Conservation (phyloP, 768 basidiomycete genomes). For the Pholiota molesta region DNA sequence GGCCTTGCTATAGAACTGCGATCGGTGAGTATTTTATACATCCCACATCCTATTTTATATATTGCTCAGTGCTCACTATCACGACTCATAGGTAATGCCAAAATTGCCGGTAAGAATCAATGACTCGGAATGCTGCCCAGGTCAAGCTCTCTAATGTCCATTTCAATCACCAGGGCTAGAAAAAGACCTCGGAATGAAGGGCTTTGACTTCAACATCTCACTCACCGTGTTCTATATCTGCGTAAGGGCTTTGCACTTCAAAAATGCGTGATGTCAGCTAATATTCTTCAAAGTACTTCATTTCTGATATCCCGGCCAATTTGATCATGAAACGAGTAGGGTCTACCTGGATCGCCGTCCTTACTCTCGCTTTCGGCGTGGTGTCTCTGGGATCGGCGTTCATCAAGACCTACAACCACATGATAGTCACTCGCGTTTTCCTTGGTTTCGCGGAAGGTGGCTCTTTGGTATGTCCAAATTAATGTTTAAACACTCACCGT, state of each 20-base stretch:
- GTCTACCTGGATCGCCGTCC: conserved; percentile 38
- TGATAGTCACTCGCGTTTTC: conserved; percentile 41
- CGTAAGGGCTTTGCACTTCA: conserved; percentile 21
- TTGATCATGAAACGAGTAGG: conserved; percentile 44
- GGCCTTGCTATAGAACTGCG: conserved; percentile 16
- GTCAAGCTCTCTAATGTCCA: background rate
- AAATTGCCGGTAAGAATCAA: conserved; percentile 22
- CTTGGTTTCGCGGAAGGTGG: conserved; percentile 46
- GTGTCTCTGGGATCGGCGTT: conserved; percentile 43
- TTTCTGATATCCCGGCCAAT: conserved; percentile 45
- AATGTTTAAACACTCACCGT: background rate
- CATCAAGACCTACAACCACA: conserved; percentile 33
- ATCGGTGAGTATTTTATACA: conserved; percentile 19
- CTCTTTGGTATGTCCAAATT: conserved; percentile 34
- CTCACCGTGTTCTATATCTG: conserved; percentile 45
- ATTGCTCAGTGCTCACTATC: background rate
- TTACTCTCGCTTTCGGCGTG: conserved; percentile 40
- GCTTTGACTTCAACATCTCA: conserved; percentile 43
- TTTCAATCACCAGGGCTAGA: conserved; percentile 31
- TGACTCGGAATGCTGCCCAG: background rate
- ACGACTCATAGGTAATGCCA: conserved; percentile 21
- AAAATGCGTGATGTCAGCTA: background rate
- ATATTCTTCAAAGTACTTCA: conserved; percentile 31
- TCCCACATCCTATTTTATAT: background rate
- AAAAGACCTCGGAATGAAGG: conserved; percentile 43